Percentiles rank a stretch among this genome's conserved stretches.
Evolutionary conservation across 2,329 filamentous ascomycete genomes (phyloP).

Genomic region (Alternaria arborescens): DNA sequence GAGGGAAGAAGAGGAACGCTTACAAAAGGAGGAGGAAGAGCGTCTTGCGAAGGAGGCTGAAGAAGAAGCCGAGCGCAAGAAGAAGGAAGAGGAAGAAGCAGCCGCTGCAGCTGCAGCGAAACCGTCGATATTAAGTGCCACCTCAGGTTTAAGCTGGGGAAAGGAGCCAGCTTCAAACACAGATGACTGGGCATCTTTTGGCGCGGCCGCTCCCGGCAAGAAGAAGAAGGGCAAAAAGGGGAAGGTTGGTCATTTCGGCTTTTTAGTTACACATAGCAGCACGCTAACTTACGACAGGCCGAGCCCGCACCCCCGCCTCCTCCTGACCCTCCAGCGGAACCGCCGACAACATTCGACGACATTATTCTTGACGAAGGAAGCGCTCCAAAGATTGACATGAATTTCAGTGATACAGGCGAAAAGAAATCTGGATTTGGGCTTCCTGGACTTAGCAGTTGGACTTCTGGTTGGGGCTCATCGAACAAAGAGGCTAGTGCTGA

Average conservation of each 20-base stretch:
- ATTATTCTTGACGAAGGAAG: slow-evolving; percentile 55
- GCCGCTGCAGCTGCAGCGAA: slow-evolving; percentile 40
- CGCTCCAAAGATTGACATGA: slow-evolving; percentile 59
- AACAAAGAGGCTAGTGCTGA: slow-evolving; percentile 38
- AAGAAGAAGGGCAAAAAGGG: slow-evolving; percentile 53
- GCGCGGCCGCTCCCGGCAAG: slow-evolving; percentile 29
- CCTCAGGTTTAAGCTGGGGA: slow-evolving; percentile 40
- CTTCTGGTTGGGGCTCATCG: slow-evolving; percentile 38
- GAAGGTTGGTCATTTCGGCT: slow-evolving; percentile 49
- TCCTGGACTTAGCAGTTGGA: slow-evolving; percentile 32
- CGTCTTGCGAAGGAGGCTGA: slow-evolving; percentile 50
- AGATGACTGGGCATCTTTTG: slow-evolving; percentile 45
- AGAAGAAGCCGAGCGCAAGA: slow-evolving; percentile 50
- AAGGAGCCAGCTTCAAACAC: slow-evolving; percentile 32
- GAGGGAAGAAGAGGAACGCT: slow-evolving; percentile 50
- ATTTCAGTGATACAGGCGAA: slow-evolving; percentile 49
- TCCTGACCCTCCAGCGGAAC: slow-evolving; percentile 38
- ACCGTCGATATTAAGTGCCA: slow-evolving; percentile 34
- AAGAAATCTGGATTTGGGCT: slow-evolving; percentile 40
- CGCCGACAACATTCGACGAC: slow-evolving; percentile 57
- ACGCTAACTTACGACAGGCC: slow-evolving; percentile 42
- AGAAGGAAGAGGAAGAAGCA: slow-evolving; percentile 47
- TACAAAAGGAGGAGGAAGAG: slow-evolving; percentile 41
- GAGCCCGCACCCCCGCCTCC: slow-evolving; percentile 42
- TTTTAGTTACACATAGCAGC: slow-evolving; percentile 38